Evolutionary conservation across 371 early-diverging fungal species (phyloP).

Genomic region (Blakeslea trispora): DNA sequence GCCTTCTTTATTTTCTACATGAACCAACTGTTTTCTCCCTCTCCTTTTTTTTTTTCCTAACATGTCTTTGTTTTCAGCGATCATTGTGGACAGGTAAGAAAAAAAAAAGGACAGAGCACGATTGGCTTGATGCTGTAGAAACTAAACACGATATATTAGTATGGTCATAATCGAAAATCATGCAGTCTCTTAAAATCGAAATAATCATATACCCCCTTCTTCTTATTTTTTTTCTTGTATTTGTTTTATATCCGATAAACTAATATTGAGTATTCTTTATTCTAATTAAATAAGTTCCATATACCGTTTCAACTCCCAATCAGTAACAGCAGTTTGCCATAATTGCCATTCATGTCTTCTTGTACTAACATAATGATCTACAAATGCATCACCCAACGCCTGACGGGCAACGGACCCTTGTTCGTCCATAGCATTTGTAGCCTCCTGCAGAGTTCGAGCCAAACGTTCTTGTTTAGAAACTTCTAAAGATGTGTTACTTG

Average conservation of each 20-base stretch:
- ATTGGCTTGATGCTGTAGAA: background rate
- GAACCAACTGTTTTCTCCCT: background rate
- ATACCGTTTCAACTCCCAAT: conserved; percentile 77
- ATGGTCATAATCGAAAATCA: conserved; percentile 2
- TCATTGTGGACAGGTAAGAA: conserved; percentile 15
- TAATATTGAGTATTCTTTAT: background rate
- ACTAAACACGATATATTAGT: background rate
- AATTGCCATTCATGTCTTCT: conserved; percentile 72
- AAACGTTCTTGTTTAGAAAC: conserved; percentile 39
- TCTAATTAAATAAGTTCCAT: conserved; percentile 58
- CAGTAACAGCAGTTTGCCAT: conserved; percentile 78
- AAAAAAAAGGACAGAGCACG: background rate
- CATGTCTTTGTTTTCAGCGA: background rate
- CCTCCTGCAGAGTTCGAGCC: conserved; percentile 70
- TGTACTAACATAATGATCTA: conserved; percentile 76
- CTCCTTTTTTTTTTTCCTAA: background rate
- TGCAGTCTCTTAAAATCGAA: conserved; percentile 8
- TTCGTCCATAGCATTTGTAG: conserved; percentile 63
- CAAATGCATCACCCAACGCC: conserved; percentile 79
- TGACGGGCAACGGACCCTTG: conserved; percentile 71
- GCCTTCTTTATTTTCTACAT: background rate
- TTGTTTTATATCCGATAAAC: background rate
- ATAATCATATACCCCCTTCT: conserved; percentile 1
- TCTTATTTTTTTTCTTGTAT: too few species aligned
- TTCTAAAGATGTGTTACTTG: conserved; percentile 25